These are phyloP conservation scores for Lipomyces sp. DNA, from an alignment of 805 yeast genomes.

Conservation along the genomic window DNA sequence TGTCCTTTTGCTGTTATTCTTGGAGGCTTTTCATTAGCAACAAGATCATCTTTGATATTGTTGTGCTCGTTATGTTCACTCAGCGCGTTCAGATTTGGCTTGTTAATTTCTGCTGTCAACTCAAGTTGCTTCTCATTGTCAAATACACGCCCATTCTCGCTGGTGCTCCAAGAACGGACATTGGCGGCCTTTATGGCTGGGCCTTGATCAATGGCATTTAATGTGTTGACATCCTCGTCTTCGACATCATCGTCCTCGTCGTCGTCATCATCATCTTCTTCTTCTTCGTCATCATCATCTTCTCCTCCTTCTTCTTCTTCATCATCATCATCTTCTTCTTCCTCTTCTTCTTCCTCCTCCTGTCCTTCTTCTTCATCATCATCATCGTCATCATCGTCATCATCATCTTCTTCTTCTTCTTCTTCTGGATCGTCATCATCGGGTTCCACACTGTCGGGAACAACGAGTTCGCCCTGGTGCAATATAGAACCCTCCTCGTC, in stretches of 20 bases:
- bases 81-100: neutral
- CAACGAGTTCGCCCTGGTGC: neutral
- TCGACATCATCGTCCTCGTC: neutral
- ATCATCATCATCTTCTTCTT: too few relatives aligned
- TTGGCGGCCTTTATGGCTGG: neutral
- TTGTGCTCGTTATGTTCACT: neutral
- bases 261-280: conserved; percentile 5
- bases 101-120: neutral
- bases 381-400: neutral
- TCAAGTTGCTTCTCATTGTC: neutral
- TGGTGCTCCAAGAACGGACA: neutral
- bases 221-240: neutral
- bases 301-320: neutral
- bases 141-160: neutral
- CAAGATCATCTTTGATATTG: neutral
- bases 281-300: conserved; percentile 7
- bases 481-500: neutral
- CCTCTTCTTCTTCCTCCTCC: neutral
- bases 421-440: neutral
- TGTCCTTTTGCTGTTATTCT: neutral
- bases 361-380: neutral
- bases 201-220: neutral
- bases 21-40: neutral
- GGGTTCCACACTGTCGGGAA: neutral
- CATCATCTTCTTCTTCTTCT: conserved; percentile 8